Evolutionary conservation across 495 filamentous ascomycete species (phyloP).

Genomic region (Copromyces sp.): DNA sequence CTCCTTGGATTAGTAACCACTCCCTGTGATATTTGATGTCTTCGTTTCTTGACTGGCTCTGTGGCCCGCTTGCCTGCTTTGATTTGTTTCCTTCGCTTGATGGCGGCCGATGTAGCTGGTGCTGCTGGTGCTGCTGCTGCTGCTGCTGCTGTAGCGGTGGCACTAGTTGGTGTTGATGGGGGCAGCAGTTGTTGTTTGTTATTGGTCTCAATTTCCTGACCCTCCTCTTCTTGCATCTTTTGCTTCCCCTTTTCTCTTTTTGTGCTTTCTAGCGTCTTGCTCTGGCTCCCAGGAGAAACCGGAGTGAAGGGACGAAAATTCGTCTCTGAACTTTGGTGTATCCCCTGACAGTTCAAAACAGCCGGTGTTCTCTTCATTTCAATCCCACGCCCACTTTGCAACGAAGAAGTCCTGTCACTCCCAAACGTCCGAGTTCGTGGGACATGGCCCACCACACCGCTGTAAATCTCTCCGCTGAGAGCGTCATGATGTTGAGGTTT

Average conservation of each 20-base stretch:
- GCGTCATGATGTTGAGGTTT: not conserved
- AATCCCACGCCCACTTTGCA: not conserved
- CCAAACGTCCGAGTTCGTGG: not conserved
- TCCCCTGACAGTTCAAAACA: not conserved
- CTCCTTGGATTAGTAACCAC: not conserved
- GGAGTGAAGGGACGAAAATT: not conserved
- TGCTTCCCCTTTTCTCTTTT: not conserved
- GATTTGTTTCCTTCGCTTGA: constrained; percentile 22
- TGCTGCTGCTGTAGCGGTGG: not conserved
- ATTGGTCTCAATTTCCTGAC: not conserved
- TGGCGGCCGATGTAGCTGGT: constrained; percentile 11
- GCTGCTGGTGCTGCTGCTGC: not conserved
- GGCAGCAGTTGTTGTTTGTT: not conserved
- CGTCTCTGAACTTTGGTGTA: not conserved
- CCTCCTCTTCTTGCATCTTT: not conserved
- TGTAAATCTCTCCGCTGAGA: not conserved
- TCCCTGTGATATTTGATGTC: constrained; percentile 2
- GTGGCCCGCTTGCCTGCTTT: constrained; percentile 18
- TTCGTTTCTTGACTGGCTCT: not conserved
- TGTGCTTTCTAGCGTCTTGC: not conserved
- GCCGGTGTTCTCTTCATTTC: not conserved
- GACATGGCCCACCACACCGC: not conserved
- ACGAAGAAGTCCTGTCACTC: not conserved
- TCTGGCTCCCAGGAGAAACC: not conserved
- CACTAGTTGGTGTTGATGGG: not conserved